Evolutionary conservation across 495 filamentous ascomycete species (phyloP).

Genomic region (Penicilliopsis zonata): DNA sequence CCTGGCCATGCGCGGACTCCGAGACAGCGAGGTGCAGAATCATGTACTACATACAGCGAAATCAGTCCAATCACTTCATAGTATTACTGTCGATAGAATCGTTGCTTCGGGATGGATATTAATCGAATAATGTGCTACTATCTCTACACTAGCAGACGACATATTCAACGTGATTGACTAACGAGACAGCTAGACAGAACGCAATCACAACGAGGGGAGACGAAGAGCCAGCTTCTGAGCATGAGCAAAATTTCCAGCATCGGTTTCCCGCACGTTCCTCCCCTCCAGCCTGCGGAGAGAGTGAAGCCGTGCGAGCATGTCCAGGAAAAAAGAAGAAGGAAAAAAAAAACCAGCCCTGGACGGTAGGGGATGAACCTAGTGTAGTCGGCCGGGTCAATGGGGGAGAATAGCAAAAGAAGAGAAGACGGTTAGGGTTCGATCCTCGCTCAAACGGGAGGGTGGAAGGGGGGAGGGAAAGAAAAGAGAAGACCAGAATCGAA

Average conservation of each 20-base stretch:
- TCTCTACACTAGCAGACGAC: no score
- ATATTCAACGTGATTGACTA: no score
- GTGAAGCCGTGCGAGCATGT: conserved; percentile 20
- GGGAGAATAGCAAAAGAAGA: neutral
- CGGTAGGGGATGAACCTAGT: conserved; percentile 41
- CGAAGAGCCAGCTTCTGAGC: conserved; percentile 6
- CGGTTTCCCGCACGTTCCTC: conserved; percentile 24
- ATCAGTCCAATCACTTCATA: no score
- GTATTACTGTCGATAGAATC: no score
- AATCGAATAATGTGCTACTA: no score
- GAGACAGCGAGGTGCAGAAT: no score
- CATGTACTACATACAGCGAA: no score
- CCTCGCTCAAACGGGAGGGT: no score
- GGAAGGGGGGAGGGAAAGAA: neutral
- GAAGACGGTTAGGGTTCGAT: neutral
- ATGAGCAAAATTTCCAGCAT: conserved; percentile 28
- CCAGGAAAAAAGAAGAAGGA: conserved; percentile 14
- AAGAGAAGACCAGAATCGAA: conserved; percentile 5
- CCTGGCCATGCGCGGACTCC: no score
- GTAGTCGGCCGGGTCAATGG: conserved; percentile 8
- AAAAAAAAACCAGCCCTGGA: conserved; percentile 29
- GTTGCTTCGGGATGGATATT: no score
- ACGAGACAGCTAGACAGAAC: conserved; percentile 5
- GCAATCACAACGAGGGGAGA: conserved; percentile 7
- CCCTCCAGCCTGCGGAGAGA: conserved; percentile 7